Evolutionary conservation across 2,329 filamentous ascomycete species (phyloP).

Genomic region (Penicillium brevicompactum): DNA sequence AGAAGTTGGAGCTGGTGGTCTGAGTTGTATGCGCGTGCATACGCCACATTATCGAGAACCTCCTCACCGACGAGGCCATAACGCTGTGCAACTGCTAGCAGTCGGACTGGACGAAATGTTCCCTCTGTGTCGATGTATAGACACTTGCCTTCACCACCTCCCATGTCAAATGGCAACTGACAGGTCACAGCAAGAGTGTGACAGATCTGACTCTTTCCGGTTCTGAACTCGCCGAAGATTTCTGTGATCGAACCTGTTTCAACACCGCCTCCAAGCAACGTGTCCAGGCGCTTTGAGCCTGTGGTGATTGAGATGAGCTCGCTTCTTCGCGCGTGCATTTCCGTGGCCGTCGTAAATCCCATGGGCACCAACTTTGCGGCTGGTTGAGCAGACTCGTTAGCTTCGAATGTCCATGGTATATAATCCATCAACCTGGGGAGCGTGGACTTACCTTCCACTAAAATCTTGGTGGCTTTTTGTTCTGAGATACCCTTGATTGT

Average conservation of each 20-base stretch:
- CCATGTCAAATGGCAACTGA: constrained; percentile 98
- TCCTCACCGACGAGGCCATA: constrained; percentile 96
- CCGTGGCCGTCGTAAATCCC: constrained; percentile 98
- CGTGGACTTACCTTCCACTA: constrained; percentile 72
- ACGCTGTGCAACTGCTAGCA: constrained; percentile 88
- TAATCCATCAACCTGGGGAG: background rate
- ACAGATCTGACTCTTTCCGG: constrained; percentile 97
- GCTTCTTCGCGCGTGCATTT: constrained; percentile 96
- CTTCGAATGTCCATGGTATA: background rate
- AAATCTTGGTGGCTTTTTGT: constrained; percentile 88
- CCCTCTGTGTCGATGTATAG: constrained; percentile 98
- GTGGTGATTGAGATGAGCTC: constrained; percentile 98
- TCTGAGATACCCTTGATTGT: constrained; percentile 98
- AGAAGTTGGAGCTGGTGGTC: constrained; percentile 95
- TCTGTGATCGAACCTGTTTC: constrained; percentile 98
- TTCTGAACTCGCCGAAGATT: constrained; percentile 96
- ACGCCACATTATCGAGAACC: constrained; percentile 96
- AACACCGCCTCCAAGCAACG: constrained; percentile 87
- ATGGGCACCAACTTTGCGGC: constrained; percentile 96
- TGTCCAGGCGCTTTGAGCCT: constrained; percentile 96
- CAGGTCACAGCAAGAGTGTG: constrained; percentile 98
- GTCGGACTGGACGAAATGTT: constrained; percentile 88
- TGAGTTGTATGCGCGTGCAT: constrained; percentile 96
- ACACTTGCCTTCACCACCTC: constrained; percentile 96
- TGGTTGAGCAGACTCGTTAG: constrained; percentile 39